A percentile compares a stretch with the other conserved stretches of the same genome.
Evolutionary conservation across 2,329 filamentous ascomycete genomes (phyloP).

Genomic region (Monosporascus sp.): DNA sequence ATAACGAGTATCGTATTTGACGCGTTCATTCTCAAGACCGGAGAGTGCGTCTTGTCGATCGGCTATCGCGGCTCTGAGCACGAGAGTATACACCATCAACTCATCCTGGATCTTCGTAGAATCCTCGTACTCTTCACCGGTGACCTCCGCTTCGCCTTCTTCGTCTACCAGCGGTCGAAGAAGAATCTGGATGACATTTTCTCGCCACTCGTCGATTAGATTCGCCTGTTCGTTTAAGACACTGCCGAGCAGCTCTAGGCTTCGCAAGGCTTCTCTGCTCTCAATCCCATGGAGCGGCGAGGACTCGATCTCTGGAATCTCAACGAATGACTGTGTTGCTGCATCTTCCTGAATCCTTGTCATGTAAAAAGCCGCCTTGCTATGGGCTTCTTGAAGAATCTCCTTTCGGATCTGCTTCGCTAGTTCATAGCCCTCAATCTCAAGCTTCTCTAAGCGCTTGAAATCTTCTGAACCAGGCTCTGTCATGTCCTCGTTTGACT

Average conservation of each 20-base stretch:
- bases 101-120: conserved; percentile 86
- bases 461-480: conserved; percentile 63
- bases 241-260: conserved; percentile 58
- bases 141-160: conserved; percentile 65
- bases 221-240: conserved; percentile 68
- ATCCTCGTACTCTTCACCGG: conserved; percentile 84
- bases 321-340: conserved; percentile 48
- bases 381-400: conserved; percentile 55
- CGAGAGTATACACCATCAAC: conserved; percentile 79
- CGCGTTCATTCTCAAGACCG: conserved; percentile 69
- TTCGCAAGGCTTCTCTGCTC: conserved; percentile 59
- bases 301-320: conserved; percentile 55
- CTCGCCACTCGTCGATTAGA: conserved; percentile 68
- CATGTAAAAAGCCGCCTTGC: conserved; percentile 61
- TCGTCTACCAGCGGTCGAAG: conserved; percentile 75
- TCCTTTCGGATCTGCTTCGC: conserved; percentile 76
- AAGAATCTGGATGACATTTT: conserved; percentile 65
- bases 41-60: conserved; percentile 74
- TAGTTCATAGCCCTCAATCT: conserved; percentile 67
- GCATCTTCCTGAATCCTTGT: conserved; percentile 50
- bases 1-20: conserved; percentile 64
- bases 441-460: conserved; percentile 59
- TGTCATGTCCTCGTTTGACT: conserved; percentile 60
- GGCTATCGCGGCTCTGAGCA: conserved; percentile 66
- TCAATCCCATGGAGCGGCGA: conserved; percentile 63